Percentiles rank a stretch among this genome's conserved stretches.
Evolutionary conservation across 306 rosid species (phyloP).

Genomic region (Dalbergia cultrata): DNA sequence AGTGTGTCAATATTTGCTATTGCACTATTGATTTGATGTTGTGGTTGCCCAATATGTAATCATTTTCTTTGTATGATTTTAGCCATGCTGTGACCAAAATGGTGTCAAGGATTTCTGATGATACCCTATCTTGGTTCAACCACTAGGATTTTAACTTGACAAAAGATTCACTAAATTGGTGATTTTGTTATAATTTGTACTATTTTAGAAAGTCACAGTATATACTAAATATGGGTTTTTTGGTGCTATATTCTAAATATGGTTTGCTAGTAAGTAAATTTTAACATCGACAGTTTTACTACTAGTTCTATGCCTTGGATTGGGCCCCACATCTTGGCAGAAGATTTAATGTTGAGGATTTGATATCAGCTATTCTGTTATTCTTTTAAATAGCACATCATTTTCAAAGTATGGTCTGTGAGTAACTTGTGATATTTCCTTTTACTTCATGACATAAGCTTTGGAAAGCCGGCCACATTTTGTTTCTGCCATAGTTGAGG

Average conservation of each 20-base stretch:
- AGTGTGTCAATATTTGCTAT: conserved; percentile 26
- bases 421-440: background rate
- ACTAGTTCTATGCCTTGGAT: background rate
- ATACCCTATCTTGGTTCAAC: background rate
- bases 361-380: background rate
- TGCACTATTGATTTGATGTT: conserved; percentile 23
- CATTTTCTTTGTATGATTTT: background rate
- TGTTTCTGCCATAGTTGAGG: background rate
- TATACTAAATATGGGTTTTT: background rate
- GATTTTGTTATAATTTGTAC: conserved; percentile 4
- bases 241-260: background rate
- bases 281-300: background rate
- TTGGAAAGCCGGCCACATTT: background rate
- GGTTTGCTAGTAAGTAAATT: conserved; percentile 13
- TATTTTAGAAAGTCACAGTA: background rate
- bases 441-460: background rate
- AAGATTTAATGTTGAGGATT: background rate
- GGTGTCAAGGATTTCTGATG: background rate
- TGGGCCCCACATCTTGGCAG: background rate
- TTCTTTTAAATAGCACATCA: background rate
- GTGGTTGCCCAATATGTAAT: background rate
- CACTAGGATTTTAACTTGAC: background rate
- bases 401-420: background rate
- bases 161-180: background rate
- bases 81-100: conserved; percentile 6